Percentiles rank a stretch among this genome's conserved stretches.
Evolutionary conservation across 2,329 filamentous ascomycete species (phyloP).

Genomic region (Xylariaceae sp.): DNA sequence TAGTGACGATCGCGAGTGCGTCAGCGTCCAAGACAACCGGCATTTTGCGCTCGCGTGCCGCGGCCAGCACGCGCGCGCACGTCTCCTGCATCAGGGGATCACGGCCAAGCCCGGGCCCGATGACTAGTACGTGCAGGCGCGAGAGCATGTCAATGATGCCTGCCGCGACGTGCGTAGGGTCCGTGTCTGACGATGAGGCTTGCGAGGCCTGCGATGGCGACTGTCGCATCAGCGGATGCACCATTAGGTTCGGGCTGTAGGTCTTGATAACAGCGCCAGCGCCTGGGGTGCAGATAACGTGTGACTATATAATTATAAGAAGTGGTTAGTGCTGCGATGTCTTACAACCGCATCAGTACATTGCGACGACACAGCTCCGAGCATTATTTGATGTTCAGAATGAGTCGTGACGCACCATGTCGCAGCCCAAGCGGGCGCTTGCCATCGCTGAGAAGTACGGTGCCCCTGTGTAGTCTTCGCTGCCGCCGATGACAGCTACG

Average conservation of each 20-base stretch:
- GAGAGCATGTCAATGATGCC: slow-evolving; percentile 80
- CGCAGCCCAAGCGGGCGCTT: slow-evolving; percentile 85
- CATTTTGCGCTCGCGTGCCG: slow-evolving; percentile 73
- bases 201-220: slow-evolving; percentile 55
- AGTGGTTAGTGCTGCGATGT: neutral
- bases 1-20: slow-evolving; percentile 79
- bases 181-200: slow-evolving; percentile 57
- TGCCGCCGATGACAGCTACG: slow-evolving; percentile 92
- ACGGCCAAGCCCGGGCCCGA: slow-evolving; percentile 89
- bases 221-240: slow-evolving; percentile 93
- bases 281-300: slow-evolving; percentile 92
- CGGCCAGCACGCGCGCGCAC: slow-evolving; percentile 77
- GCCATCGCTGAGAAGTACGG: slow-evolving; percentile 99
- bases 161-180: slow-evolving; percentile 66
- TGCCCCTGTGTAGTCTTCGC: slow-evolving; percentile 94
- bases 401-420: slow-evolving; percentile 68
- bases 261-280: slow-evolving; percentile 92
- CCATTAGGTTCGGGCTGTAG: slow-evolving; percentile 98
- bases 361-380: neutral
- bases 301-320: slow-evolving; percentile 63
- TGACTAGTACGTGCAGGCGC: slow-evolving; percentile 88
- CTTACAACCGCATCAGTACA: neutral
- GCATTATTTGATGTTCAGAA: neutral
- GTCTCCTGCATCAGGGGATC: slow-evolving; percentile 91
- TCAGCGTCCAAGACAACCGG: slow-evolving; percentile 93